Evolutionary conservation across 2,329 filamentous ascomycete species (phyloP).

Genomic region (Scedosporium minutisporum): DNA sequence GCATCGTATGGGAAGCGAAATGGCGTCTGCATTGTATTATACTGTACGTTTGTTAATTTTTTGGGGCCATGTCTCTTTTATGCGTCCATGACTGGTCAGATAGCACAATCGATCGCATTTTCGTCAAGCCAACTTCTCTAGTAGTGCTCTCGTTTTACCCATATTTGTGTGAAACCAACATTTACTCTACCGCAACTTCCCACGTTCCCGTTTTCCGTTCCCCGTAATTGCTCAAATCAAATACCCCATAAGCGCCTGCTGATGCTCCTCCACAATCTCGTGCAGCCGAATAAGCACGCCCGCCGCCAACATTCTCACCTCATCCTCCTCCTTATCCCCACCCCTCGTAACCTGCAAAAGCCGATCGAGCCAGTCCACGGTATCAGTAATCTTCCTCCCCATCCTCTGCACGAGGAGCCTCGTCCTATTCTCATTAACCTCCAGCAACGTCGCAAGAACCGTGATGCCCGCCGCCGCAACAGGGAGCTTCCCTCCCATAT

Average conservation of each 20-base stretch:
- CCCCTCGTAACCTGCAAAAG: conserved; percentile 58
- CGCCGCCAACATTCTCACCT: conserved; percentile 68
- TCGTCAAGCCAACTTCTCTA: too few relatives aligned
- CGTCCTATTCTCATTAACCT: conserved; percentile 68
- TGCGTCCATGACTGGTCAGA: background rate
- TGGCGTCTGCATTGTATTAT: background rate
- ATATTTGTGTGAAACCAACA: too few relatives aligned
- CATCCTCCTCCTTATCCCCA: conserved; percentile 57
- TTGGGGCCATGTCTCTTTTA: background rate
- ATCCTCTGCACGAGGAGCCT: conserved; percentile 63
- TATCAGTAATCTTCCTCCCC: conserved; percentile 71
- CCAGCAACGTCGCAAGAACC: conserved; percentile 67
- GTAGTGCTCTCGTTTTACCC: too few relatives aligned
- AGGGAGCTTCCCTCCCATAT: conserved; percentile 49
- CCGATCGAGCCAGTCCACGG: conserved; percentile 71
- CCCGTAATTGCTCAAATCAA: background rate
- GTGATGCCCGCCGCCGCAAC: conserved; percentile 71
- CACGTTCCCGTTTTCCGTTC: too few relatives aligned
- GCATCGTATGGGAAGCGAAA: background rate
- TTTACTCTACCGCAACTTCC: too few relatives aligned
- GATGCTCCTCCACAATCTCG: conserved; percentile 75
- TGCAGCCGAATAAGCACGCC: conserved; percentile 67
- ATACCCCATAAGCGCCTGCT: conserved; percentile 66
- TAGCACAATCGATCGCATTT: background rate
- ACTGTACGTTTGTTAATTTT: background rate